Evolutionary conservation across 2,329 filamentous ascomycete species (phyloP), one percentile per base, ranked within the genome.

Genomic region (Hypoxylon sp.): DNA sequence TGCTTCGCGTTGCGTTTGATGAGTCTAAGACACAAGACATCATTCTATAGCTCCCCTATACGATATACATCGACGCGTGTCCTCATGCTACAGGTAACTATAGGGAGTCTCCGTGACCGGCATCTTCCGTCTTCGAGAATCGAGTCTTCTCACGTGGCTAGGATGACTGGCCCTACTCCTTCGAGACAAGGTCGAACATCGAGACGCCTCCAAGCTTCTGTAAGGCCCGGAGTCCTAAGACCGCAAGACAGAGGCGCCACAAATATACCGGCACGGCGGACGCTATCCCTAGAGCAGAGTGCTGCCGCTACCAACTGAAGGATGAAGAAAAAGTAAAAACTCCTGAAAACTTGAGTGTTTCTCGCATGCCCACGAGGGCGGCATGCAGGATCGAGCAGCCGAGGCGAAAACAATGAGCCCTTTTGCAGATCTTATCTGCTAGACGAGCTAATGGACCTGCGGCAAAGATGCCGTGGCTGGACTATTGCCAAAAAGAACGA

Each of bases 201-300:
- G n/a, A 35, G n/a, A 35, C 17, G 31, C n/a, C 5, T 15, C 8
- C 9, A n/a, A 17, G 31, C n/a, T 35, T 35, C n/a, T 15, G 1
- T 35, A 17, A 35, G n/a, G n/a, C 31, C n/a, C 8, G 15, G 26
- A 27, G 26, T 6, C 40, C n/a, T 18, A 35, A 55, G 40, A 8
- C 55, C 58, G 61, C 35, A 50, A 56, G 55, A 63, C 55, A 62
- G n/a, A 40, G 35, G 18, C 51, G 51, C 40, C 55, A 51, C 51
- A 40, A 35, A 13, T 43, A 15, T 54, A 40, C 48, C 27, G 45
- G 40, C 38, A 55, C 31, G 26, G 37, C 37, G 31, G 31, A 35
- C 17, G 9, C 31, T n/a, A 17, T 35, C 18, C 20, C 20, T 43
- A 17, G 13, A 13, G 23, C 10, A n/a, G 13, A 23, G 11, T 15